A percentile compares a stretch with the other conserved stretches of the same genome.
These are phyloP conservation scores for Hirsutella minnesotensis DNA, from an alignment of 2,329 filamentous ascomycete species.

Conservation along the genomic window DNA sequence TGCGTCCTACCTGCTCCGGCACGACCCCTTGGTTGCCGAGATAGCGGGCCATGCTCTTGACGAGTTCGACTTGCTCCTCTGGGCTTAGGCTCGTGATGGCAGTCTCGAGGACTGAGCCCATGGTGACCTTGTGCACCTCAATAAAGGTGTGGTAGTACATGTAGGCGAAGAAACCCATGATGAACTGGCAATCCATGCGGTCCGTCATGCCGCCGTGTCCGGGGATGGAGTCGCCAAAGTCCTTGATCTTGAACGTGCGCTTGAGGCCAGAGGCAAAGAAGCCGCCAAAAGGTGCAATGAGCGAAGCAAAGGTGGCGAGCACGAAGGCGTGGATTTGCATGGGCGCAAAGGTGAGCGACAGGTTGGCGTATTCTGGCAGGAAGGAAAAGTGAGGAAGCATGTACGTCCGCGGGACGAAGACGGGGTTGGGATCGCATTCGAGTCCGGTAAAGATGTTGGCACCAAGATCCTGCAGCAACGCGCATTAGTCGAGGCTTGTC, in stretches of 20 bases:
- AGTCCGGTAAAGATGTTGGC: constrained; percentile 88
- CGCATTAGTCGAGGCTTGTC: background rate
- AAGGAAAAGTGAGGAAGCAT: constrained; percentile 62
- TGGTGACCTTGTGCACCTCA: constrained; percentile 71
- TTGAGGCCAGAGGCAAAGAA: constrained; percentile 98
- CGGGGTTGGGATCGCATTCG: constrained; percentile 81
- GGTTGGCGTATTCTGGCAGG: constrained; percentile 42
- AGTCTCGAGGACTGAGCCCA: constrained; percentile 79
- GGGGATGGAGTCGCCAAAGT: constrained; percentile 96
- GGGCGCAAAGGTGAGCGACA: constrained; percentile 65
- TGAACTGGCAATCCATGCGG: constrained; percentile 99
- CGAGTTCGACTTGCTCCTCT: constrained; percentile 80
- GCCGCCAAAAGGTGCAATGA: constrained; percentile 93
- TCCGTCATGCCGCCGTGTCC: constrained; percentile 97
- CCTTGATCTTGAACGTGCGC: constrained; percentile 99
- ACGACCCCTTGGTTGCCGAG: constrained; percentile 50
- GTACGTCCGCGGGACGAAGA: constrained; percentile 72
- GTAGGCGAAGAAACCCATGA: constrained; percentile 97
- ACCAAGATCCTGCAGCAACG: constrained; percentile 55
- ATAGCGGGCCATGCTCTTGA: constrained; percentile 52
- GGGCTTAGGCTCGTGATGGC: constrained; percentile 79
- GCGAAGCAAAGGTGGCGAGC: constrained; percentile 84
- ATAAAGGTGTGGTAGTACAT: constrained; percentile 99
- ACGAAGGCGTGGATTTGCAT: constrained; percentile 90
- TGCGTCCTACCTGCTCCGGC: constrained; percentile 15